Percentiles rank a stretch among this genome's conserved stretches.
Evolutionary conservation across 176 grass and related monocot genomes (phyloP).

Genomic region (Paspalum notatum): DNA sequence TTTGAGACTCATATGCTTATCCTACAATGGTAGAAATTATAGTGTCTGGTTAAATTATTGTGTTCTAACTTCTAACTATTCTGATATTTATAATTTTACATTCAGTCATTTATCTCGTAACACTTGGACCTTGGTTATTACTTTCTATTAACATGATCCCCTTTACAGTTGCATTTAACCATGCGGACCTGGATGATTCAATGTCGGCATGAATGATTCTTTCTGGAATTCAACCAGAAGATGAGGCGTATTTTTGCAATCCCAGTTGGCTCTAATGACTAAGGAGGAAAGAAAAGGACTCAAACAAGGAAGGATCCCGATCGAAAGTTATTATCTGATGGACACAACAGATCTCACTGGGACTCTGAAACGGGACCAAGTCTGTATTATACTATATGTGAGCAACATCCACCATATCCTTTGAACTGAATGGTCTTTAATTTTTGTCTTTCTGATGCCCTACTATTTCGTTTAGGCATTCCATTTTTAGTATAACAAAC

Average conservation of each 20-base stretch:
- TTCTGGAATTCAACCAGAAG: conserved; percentile 52
- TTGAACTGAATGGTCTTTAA: neutral
- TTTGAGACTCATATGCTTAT: too few relatives aligned
- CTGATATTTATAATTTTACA: neutral
- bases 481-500: too few relatives aligned
- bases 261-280: conserved; percentile 36
- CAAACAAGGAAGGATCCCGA: conserved; percentile 49
- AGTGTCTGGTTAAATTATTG: neutral
- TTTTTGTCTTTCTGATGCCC: neutral
- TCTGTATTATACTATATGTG: conserved; percentile 69
- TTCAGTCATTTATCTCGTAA: neutral
- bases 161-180: conserved; percentile 52
- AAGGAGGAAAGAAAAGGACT: conserved; percentile 49
- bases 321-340: conserved; percentile 67
- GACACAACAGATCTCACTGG: conserved; percentile 62
- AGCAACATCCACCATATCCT: neutral
- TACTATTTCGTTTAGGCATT: too few relatives aligned
- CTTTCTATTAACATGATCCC: neutral
- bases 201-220: conserved; percentile 55
- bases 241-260: conserved; percentile 59
- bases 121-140: neutral
- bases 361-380: conserved; percentile 53
- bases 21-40: too few relatives aligned
- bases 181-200: conserved; percentile 64
- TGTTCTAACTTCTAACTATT: neutral